Conservation (phyloP, 331 rosid genomes). For the Malus hybrid region DNA sequence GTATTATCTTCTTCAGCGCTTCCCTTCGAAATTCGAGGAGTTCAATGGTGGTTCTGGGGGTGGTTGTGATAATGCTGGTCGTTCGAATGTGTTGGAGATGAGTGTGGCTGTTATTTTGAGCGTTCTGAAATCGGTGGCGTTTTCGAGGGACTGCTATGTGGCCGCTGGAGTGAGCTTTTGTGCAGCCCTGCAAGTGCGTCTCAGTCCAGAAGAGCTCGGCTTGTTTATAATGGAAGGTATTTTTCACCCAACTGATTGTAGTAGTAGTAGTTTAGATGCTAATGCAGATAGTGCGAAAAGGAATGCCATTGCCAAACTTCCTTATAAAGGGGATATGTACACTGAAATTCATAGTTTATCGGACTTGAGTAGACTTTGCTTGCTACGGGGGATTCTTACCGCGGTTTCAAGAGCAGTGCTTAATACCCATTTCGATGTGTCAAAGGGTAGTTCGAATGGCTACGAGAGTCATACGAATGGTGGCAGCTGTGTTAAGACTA, state of each 20-base stretch:
- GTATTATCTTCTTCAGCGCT: constrained; percentile 86
- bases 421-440: constrained; percentile 36
- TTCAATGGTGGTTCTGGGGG: not conserved
- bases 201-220: constrained; percentile 62
- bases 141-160: constrained; percentile 84
- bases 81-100: constrained; percentile 39
- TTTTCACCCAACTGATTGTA: constrained; percentile 26
- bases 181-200: constrained; percentile 75
- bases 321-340: constrained; percentile 47
- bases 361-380: constrained; percentile 76
- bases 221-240: constrained; percentile 55
- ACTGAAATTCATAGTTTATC: constrained; percentile 43
- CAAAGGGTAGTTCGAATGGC: constrained; percentile 16
- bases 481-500: constrained; percentile 36
- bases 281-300: constrained; percentile 23
- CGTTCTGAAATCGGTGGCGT: constrained; percentile 55
- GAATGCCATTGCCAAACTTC: constrained; percentile 42
- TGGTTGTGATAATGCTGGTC: not conserved
- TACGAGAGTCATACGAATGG: constrained; percentile 10
- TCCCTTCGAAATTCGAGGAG: constrained; percentile 49
- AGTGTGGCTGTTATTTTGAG: constrained; percentile 48
- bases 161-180: constrained; percentile 91
- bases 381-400: constrained; percentile 87
- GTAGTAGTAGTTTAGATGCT: constrained; percentile 4
- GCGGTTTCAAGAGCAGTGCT: constrained; percentile 80